These are phyloP conservation scores for Hansfordia pulvinata DNA, from an alignment of 2,329 filamentous ascomycete genomes.

Conservation along the genomic window DNA sequence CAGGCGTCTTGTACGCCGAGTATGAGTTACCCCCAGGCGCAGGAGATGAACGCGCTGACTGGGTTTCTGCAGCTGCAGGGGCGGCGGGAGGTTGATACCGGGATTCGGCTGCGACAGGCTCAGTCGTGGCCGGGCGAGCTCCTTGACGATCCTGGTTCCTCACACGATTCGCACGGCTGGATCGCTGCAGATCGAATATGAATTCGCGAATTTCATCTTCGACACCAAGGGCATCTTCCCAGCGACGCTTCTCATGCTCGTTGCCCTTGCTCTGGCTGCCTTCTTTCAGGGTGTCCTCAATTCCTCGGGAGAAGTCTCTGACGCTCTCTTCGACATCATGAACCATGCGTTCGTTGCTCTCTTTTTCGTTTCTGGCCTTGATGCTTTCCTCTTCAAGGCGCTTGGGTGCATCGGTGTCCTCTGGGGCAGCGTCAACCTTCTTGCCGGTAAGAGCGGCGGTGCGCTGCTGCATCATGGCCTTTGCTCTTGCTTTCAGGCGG, in stretches of 20 bases:
- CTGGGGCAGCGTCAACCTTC: constrained; percentile 53
- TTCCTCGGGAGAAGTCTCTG: constrained; percentile 67
- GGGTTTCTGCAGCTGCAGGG: constrained; percentile 36
- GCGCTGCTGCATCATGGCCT: constrained; percentile 97
- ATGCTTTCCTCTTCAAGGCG: constrained; percentile 81
- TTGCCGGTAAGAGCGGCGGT: constrained; percentile 84
- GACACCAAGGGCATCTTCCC: constrained; percentile 92
- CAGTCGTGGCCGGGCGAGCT: constrained; percentile 23
- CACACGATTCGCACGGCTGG: constrained; percentile 63
- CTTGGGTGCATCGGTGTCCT: constrained; percentile 68
- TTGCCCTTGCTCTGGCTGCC: constrained; percentile 60
- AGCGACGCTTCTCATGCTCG: constrained; percentile 83
- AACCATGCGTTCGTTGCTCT: constrained; percentile 94
- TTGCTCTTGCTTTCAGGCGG: constrained; percentile 84
- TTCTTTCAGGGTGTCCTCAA: constrained; percentile 82
- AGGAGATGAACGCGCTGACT: constrained; percentile 33
- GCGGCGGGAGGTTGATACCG: constrained; percentile 33
- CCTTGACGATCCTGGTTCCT: constrained; percentile 41
- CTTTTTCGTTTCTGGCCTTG: constrained; percentile 69
- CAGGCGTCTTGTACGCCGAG: constrained; percentile 74
- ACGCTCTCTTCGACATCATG: constrained; percentile 94
- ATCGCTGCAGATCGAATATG: constrained; percentile 89
- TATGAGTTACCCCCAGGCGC: constrained; percentile 53
- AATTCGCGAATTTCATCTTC: constrained; percentile 96
- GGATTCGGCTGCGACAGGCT: constrained; percentile 29